Conservation (phyloP, 2,329 filamentous ascomycete species). For the Claviceps pusilla region DNA sequence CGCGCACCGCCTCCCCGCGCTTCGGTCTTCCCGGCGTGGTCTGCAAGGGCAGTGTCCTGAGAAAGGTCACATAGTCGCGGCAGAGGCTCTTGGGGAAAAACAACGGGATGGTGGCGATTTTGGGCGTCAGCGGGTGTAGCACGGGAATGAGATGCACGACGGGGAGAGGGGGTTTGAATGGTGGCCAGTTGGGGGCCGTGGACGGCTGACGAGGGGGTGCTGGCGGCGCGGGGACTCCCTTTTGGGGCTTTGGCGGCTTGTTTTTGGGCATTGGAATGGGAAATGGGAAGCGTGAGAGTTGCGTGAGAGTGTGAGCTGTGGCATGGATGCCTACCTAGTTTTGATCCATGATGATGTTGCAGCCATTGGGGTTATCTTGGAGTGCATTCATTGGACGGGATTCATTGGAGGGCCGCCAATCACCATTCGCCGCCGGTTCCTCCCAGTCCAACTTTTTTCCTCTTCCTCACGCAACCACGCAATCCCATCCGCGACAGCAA, state of each 20-base stretch:
- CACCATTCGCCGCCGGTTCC: not conserved
- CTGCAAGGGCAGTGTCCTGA: conserved; percentile 51
- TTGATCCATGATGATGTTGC: no score
- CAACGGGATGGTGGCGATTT: conserved; percentile 58
- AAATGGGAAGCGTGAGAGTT: no score
- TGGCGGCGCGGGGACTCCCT: conserved; percentile 7
- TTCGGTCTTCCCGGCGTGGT: conserved; percentile 70
- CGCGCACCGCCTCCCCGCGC: conserved; percentile 63
- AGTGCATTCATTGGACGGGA: no score
- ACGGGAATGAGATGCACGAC: conserved; percentile 47
- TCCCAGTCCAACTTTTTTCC: not conserved
- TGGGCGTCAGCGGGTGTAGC: conserved; percentile 33
- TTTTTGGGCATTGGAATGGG: conserved; percentile 18
- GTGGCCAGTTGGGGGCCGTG: conserved; percentile 46
- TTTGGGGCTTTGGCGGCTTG: conserved; percentile 15
- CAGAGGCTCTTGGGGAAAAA: conserved; percentile 65
- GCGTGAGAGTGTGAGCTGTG: no score
- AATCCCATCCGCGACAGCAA: not conserved
- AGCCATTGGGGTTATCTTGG: no score
- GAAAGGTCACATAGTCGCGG: conserved; percentile 59
- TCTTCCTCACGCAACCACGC: not conserved
- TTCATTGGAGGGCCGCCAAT: not conserved
- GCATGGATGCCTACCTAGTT: no score
- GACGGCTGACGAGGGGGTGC: no score
- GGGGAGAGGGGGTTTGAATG: conserved; percentile 53